Evolutionary conservation across 2,329 filamentous ascomycete species (phyloP).

Genomic region (Rachicladosporium sp.): DNA sequence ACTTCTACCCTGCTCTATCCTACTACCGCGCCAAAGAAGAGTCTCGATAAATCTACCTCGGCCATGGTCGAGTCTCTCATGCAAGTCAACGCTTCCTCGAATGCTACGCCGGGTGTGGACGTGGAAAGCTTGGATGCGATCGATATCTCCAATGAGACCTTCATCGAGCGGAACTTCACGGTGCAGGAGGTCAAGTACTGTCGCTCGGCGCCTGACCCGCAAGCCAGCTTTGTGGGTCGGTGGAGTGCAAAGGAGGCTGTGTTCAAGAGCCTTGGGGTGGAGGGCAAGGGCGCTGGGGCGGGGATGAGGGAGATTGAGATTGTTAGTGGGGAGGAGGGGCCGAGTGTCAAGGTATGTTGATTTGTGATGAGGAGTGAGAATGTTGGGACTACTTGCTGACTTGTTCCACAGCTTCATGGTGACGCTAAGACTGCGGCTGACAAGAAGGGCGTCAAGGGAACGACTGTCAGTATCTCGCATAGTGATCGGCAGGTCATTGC

Average conservation of each 20-base stretch:
- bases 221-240: slow-evolving; percentile 83
- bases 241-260: slow-evolving; percentile 99
- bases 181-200: slow-evolving; percentile 75
- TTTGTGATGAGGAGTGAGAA: slow-evolving; percentile 26
- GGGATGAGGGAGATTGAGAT: slow-evolving; percentile 93
- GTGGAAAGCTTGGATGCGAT: slow-evolving; percentile 79
- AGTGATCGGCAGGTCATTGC: slow-evolving; percentile 89
- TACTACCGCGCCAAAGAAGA: slow-evolving; percentile 53
- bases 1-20: slow-evolving; percentile 65
- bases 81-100: slow-evolving; percentile 41
- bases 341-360: slow-evolving; percentile 65
- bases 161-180: slow-evolving; percentile 92
- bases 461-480: slow-evolving; percentile 92
- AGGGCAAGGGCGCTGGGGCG: slow-evolving; percentile 77
- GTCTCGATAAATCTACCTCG: slow-evolving; percentile 52
- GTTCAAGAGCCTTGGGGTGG: slow-evolving; percentile 89
- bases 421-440: slow-evolving; percentile 73
- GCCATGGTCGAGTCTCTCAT: slow-evolving; percentile 68
- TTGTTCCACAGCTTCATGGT: slow-evolving; percentile 60
- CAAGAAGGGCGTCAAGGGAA: slow-evolving; percentile 72
- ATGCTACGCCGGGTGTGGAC: slow-evolving; percentile 81
- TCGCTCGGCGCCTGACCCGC: slow-evolving; percentile 61
- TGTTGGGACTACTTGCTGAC: slow-evolving; percentile 1
- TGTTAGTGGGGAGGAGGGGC: slow-evolving; percentile 65
- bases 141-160: slow-evolving; percentile 89